These are phyloP conservation scores for Boletus sp. DNA, from an alignment of 768 basidiomycete genomes.

Conservation along the genomic window DNA sequence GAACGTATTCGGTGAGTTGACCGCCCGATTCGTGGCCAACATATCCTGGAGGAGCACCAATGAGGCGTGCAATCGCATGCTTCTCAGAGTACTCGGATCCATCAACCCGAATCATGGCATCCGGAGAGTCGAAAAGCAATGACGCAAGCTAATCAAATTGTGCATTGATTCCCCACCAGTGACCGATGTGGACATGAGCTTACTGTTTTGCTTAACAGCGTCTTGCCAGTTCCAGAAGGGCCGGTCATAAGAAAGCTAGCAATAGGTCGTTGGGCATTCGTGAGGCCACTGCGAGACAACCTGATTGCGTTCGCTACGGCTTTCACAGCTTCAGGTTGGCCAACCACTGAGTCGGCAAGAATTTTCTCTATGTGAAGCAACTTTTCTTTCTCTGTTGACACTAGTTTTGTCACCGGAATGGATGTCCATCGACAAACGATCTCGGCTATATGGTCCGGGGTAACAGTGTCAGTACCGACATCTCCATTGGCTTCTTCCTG, in stretches of 20 bases:
- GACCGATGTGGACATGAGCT: constrained; percentile 25
- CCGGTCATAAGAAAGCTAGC: constrained; percentile 92
- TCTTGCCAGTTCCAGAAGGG: constrained; percentile 91
- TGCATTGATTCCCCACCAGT: not conserved
- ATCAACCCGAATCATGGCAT: constrained; percentile 91
- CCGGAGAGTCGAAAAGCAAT: constrained; percentile 84
- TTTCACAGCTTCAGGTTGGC: constrained; percentile 87
- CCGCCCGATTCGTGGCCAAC: constrained; percentile 89
- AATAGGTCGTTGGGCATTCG: constrained; percentile 81
- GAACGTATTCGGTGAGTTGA: constrained; percentile 89
- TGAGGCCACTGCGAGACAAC: constrained; percentile 89
- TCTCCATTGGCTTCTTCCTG: constrained; percentile 63
- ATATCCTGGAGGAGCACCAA: constrained; percentile 79
- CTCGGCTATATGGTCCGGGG: constrained; percentile 87
- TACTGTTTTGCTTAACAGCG: constrained; percentile 84
- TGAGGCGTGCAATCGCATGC: constrained; percentile 69
- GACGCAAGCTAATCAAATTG: constrained; percentile 63
- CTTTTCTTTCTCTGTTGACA: constrained; percentile 91
- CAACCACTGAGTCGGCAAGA: constrained; percentile 73
- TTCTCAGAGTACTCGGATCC: constrained; percentile 90
- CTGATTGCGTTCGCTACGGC: constrained; percentile 94
- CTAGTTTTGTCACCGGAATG: constrained; percentile 82
- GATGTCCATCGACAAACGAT: constrained; percentile 93
- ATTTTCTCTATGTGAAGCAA: constrained; percentile 83
- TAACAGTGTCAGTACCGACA: constrained; percentile 64